Base-by-base conservation (phyloP, 2,329 filamentous ascomycete genomes). In the Fusarium anguioides region DNA sequence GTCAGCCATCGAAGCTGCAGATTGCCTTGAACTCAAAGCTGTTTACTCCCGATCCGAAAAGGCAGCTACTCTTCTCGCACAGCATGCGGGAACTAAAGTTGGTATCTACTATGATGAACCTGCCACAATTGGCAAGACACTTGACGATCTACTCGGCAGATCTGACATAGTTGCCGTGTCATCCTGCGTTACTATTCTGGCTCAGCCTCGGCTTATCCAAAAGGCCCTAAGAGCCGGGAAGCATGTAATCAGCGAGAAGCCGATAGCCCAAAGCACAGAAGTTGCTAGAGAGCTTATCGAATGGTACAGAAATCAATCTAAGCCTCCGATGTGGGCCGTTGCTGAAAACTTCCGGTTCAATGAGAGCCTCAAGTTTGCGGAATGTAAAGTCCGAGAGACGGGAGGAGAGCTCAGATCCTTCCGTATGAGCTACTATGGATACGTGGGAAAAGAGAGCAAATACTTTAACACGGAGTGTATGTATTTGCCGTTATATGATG, bases 321-420 rank as follows among this genome's bases (percentile, higher is more conserved):
- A 42, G 4, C 35, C 39, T 29, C 36, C 52, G 14, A 47, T 54
- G 12, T 65, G 61, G 61, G 33, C 35, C n/a, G 37, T 65, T 37
- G 61, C 51, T 12, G 57, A 65, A 31, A 65, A 65, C 10, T 65
- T 60, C 33, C 46, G 61, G 2, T 65, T 62, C n/a, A 39, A 62
- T 12, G 51, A 61, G 45, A 62, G 51, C 18, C 36, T 57, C 11
- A 46, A 18, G 35, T 62, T 46, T 42, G 61, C 57, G 21, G 49
- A 35, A 20, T 35, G 15, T 31, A 42, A 26, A 21, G 6, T 12
- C 12, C 49, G 21, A 14, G 17, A 15, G 18, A 44, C 31, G 5
- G 49, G 27, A 4, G 49, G 49, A 3, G 14, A 44, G 20, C 49
- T 52, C 5, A 9, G 5, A 11, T 44, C 49, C 15, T 52, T 29